Base-by-base conservation (phyloP, 441 rosid species). In the Pelargonium cotyledonis region DNA sequence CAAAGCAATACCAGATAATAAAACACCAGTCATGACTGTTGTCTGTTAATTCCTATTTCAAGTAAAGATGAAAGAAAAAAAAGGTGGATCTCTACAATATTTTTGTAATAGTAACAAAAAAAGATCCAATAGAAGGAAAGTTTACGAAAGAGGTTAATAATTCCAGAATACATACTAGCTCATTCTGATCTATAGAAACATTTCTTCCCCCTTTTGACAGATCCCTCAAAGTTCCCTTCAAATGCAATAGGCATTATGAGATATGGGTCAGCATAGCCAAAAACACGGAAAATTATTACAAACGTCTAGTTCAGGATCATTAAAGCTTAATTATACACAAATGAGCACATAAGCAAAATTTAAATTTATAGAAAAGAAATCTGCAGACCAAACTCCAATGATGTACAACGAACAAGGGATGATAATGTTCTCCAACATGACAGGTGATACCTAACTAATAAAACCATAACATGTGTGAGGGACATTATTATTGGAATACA, bases 141-240 rank as follows among this genome's bases (percentile, higher is more conserved):
- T 51, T 21, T 19, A 35, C 18, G 40, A 10, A 38, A 11, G 46
- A 58, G 5, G 38, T 63, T n/a, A 10, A 44, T 41, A 10, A 65
- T 57, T 55, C 51, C 62, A 53, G 65, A 63, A 68, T 49, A 75
- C 80, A 18, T 80, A 81, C 88, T 73, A 46, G 73, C 51, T 77
- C 84, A 76, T 67, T 81, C 65, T 79, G 80, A 68, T 78, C 81
- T 1, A 70, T 68, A 68, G 76, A 63, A 41, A 68, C 26, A 65
- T 67, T 79, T 73, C 77, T 80, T 66, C 80, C 86, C 3, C 80
- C 81, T 73, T 78, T 85, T 21, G 77, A 69, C 72, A 85, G 86
- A 81, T 79, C 85, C 78, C 85, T 85, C 72, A 82, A 69, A 69
- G 88, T 82, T 19, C 88, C 88, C 86, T 85, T 75, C 62, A 70